A percentile compares a stretch with the other conserved stretches of the same genome.
Conservation (phyloP, 352 stramenopile species). For the Phytophthora cryptogea region DNA sequence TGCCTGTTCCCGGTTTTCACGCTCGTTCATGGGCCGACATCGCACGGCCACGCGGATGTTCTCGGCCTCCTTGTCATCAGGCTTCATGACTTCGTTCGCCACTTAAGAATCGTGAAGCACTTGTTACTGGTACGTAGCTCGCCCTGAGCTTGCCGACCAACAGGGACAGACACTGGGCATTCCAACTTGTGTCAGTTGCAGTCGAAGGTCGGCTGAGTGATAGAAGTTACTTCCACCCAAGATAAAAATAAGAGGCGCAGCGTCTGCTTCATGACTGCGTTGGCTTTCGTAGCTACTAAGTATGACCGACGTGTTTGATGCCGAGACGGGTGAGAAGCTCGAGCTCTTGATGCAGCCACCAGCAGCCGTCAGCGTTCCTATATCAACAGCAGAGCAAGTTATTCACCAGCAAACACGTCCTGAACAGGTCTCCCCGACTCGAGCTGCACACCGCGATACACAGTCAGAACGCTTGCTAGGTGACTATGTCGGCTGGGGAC, state of each 20-base stretch:
- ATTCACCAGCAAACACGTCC: neutral
- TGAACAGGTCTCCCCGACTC: neutral
- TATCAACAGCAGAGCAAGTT: neutral
- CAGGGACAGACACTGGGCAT: slow-evolving; percentile 8
- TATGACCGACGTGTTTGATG: slow-evolving; percentile 56
- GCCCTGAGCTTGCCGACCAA: slow-evolving; percentile 3
- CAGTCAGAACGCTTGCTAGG: slow-evolving; percentile 61
- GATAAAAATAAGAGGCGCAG: slow-evolving; percentile 29
- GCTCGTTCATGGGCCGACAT: slow-evolving; percentile 91
- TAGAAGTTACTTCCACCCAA: slow-evolving; percentile 2
- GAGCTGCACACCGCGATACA: slow-evolving; percentile 48
- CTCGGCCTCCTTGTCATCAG: slow-evolving; percentile 80
- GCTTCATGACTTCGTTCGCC: slow-evolving; percentile 64
- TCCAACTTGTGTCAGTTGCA: slow-evolving; percentile 26
- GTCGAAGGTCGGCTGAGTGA: neutral
- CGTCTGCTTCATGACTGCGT: neutral
- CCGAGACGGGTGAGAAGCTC: slow-evolving; percentile 66
- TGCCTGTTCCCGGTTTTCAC: slow-evolving; percentile 80
- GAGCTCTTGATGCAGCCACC: slow-evolving; percentile 30
- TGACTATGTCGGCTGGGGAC: slow-evolving; percentile 53
- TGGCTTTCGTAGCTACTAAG: neutral
- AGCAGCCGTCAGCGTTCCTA: neutral
- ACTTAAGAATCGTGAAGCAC: neutral
- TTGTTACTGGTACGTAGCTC: slow-evolving; percentile 1
- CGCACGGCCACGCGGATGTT: slow-evolving; percentile 93